Evolutionary conservation across 1,139 yeast genomes (phyloP).

Genomic region (Suhomyces bribrorum): DNA sequence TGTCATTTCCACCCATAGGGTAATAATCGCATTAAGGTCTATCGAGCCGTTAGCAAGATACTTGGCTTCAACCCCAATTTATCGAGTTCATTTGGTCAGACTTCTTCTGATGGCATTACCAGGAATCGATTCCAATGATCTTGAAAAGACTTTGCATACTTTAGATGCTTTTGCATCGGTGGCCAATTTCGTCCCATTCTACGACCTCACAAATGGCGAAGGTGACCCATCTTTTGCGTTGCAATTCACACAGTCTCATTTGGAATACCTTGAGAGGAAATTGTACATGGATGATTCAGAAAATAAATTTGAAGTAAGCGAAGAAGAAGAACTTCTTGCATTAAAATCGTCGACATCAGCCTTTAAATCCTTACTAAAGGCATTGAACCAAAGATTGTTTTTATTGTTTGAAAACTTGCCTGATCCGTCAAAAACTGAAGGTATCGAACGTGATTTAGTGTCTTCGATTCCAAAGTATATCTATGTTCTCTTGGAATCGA

Average conservation of each 20-base stretch:
- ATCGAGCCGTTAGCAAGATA: conserved; percentile 67
- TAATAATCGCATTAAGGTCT: conserved; percentile 69
- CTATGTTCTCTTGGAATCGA: conserved; percentile 66
- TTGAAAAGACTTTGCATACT: conserved; percentile 69
- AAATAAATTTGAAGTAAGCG: conserved; percentile 32
- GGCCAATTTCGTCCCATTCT: conserved; percentile 72
- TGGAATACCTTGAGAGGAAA: conserved; percentile 48
- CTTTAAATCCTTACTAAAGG: conserved; percentile 61
- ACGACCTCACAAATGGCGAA: conserved; percentile 46
- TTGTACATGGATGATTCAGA: conserved; percentile 23
- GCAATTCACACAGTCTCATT: conserved; percentile 69
- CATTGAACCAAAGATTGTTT: conserved; percentile 62
- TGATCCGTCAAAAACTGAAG: conserved; percentile 51
- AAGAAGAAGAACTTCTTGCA: conserved; percentile 53
- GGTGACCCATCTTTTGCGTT: conserved; percentile 62
- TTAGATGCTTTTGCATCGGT: conserved; percentile 71
- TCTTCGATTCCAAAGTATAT: conserved; percentile 64
- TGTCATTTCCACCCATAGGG: conserved; percentile 80
- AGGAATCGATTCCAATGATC: conserved; percentile 88
- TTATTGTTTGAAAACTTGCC: conserved; percentile 76
- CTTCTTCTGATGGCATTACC: conserved; percentile 69
- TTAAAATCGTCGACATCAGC: conserved; percentile 73
- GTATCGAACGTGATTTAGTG: conserved; percentile 55
- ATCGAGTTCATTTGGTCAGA: conserved; percentile 77
- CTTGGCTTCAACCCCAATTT: conserved; percentile 64